Conservation (phyloP, 106 monocot species). For the Alisma plantagoaquatica region DNA sequence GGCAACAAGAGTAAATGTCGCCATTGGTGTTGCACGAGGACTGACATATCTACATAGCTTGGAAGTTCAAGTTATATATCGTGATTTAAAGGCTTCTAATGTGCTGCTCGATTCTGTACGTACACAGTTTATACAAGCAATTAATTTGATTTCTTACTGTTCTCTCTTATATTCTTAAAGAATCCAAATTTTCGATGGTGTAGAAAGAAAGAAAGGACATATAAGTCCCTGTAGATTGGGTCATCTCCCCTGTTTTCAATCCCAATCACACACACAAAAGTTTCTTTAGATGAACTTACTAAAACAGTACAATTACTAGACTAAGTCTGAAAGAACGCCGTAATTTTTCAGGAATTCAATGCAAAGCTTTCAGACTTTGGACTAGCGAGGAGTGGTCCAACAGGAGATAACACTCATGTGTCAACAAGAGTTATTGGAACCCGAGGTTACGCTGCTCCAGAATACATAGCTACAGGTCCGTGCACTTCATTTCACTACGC, state of each 20-base stretch:
- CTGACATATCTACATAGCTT: slow-evolving; percentile 58
- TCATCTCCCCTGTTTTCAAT: no score
- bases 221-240: not conserved
- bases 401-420: slow-evolving; percentile 86
- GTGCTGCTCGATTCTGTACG: slow-evolving; percentile 85
- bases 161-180: no score
- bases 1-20: slow-evolving; percentile 53
- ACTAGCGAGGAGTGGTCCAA: slow-evolving; percentile 78
- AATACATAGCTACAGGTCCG: slow-evolving; percentile 77
- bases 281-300: no score
- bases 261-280: no score
- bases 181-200: slow-evolving; percentile 6
- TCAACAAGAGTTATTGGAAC: slow-evolving; percentile 81
- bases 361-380: slow-evolving; percentile 95
- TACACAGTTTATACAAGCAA: no score
- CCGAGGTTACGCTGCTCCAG: slow-evolving; percentile 87
- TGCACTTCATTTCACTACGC: not conserved
- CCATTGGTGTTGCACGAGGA: slow-evolving; percentile 77
- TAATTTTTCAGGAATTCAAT: slow-evolving; percentile 55
- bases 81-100: slow-evolving; percentile 88
- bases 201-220: not conserved
- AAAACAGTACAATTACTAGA: no score
- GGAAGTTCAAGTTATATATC: slow-evolving; percentile 68
- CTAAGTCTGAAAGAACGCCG: no score
- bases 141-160: no score